A percentile compares a stretch with the other conserved stretches of the same genome.
Conservation (phyloP, 108 stramenopile species). For the Discostella stelligeroides region DNA sequence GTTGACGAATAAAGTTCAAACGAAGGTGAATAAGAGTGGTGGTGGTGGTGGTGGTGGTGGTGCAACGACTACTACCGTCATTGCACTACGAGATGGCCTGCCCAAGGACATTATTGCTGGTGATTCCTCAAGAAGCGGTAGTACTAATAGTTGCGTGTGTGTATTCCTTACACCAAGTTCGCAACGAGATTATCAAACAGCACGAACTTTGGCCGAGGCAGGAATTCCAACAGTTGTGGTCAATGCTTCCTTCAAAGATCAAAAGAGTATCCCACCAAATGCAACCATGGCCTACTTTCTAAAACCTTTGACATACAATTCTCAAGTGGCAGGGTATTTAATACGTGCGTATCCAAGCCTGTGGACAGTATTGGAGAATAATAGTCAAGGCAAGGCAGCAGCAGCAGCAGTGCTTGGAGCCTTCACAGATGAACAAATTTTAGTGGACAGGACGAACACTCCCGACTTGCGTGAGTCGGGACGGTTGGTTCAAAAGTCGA, state of each 20-base stretch:
- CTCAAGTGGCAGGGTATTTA: constrained; percentile 71
- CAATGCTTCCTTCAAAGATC: constrained; percentile 75
- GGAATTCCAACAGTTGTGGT: constrained; percentile 60
- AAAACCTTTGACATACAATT: constrained; percentile 86
- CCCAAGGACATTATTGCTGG: no score
- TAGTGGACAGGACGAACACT: constrained; percentile 69
- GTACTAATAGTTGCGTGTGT: constrained; percentile 16
- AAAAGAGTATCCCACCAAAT: constrained; percentile 47
- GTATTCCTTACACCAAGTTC: constrained; percentile 64
- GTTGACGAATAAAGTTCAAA: constrained; percentile 51
- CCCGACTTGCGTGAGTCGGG: constrained; percentile 71
- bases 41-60: background rate
- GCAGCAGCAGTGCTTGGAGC: constrained; percentile 51
- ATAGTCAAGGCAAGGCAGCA: constrained; percentile 15
- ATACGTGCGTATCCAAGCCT: constrained; percentile 57
- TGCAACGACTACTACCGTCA: constrained; percentile 10
- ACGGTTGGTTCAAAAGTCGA: constrained; percentile 63
- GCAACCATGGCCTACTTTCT: constrained; percentile 81
- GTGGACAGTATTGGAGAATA: constrained; percentile 74
- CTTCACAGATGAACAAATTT: constrained; percentile 59
- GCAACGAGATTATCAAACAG: constrained; percentile 57
- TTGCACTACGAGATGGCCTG: constrained; percentile 39
- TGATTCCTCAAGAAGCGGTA: no score
- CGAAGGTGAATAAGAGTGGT: constrained; percentile 17
- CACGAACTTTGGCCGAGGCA: constrained; percentile 49